Evolutionary conservation across 2,329 filamentous ascomycete species (phyloP), one percentile per base, ranked within the genome.

Genomic region (Paecilomyces sp.): DNA sequence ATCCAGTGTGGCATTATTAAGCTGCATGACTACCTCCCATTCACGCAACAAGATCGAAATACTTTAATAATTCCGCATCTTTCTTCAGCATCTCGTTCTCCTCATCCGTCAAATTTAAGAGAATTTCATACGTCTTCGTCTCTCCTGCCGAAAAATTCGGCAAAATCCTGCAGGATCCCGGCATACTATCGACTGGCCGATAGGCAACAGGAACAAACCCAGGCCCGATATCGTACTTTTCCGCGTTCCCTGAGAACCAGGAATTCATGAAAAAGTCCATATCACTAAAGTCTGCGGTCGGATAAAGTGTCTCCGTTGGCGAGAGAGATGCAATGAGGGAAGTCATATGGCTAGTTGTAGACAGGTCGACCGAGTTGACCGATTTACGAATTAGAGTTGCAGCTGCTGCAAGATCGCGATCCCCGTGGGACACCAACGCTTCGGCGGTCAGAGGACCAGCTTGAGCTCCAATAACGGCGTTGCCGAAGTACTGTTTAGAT

Each of bases 251-350:
- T 4, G 64, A 58, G 34, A 63, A 63, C 67, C 67, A 69, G 18
- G 60, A 65, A 47, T 66, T 69, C 61, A 67, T 64, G 22, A 68
- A 59, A 4, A 68, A 12, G 28, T 68, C 66, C 65, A 67, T 65
- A 24, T 62, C 57, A 9, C 51, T 41, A 28, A 66, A 67, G 30
- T 69, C 63, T 41, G 36, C n/a, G n/a, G 12, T 41, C n/a, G 15
- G n/a, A 3, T 13, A 12, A 13, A 67, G 25, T 9, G 30, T 64
- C 47, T 68, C 61, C 2, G 58, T 60, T 1, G 58, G 62, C 12
- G 61, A 47, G 22, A 68, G 61, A 1, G 63, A 65, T 54, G 53
- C 57, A 4, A 61, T 41, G 31, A 68, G 61, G 0, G 60, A 54
- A 6, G 63, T 62, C 58, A 66, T 58, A 22, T 61, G 31, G 11